Conservation (phyloP, 1,284 basidiomycete genomes). For the Hemileia vastatrix region DNA sequence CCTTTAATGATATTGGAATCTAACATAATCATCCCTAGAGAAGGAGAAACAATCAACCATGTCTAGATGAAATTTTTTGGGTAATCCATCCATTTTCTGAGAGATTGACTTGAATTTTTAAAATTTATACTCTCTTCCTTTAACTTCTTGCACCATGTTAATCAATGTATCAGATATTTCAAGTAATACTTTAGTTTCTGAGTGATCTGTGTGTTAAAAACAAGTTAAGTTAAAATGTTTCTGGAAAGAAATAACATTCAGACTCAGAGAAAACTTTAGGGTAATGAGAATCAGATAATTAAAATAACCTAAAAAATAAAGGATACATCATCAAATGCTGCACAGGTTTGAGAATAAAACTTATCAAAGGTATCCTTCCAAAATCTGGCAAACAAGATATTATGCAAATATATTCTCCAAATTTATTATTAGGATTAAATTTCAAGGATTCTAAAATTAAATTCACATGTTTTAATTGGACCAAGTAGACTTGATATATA, state of each 20-base stretch:
- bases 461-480: conserved; percentile 57
- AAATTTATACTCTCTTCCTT: conserved; percentile 73
- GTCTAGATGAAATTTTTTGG: no score
- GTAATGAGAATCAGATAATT: not conserved
- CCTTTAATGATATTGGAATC: no score
- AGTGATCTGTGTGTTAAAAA: conserved; percentile 57
- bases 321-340: conserved; percentile 63
- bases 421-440: conserved; percentile 56
- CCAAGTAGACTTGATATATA: conserved; percentile 73
- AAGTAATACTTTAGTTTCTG: conserved; percentile 58
- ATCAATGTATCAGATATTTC: conserved; percentile 60
- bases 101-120: conserved; percentile 60
- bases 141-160: conserved; percentile 69
- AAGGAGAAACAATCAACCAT: no score
- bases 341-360: conserved; percentile 63
- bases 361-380: conserved; percentile 56
- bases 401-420: conserved; percentile 69
- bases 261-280: not conserved
- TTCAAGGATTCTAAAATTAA: conserved; percentile 53
- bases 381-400: conserved; percentile 47
- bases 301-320: conserved; percentile 60
- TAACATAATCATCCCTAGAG: no score
- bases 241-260: conserved; percentile 42
- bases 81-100: no score
- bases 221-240: conserved; percentile 60